These are phyloP conservation scores for Penicillium sp. DNA, from an alignment of 2,329 filamentous ascomycete species.

Conservation along the genomic window DNA sequence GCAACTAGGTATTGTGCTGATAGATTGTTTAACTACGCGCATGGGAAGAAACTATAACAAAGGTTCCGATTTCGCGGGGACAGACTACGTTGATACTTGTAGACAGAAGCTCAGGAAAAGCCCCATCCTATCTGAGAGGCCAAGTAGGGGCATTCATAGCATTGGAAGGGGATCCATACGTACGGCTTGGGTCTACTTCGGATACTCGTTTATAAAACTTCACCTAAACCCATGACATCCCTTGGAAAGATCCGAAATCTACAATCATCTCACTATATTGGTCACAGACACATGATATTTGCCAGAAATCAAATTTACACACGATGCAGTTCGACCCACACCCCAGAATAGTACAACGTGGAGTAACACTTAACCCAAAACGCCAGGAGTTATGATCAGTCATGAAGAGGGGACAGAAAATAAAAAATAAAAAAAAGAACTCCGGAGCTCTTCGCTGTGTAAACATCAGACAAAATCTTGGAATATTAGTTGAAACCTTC, in stretches of 20 bases:
- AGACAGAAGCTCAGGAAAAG: neutral
- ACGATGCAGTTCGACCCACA: constrained; percentile 1
- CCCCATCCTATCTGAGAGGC: neutral
- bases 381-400: constrained; percentile 8
- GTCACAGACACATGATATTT: constrained; percentile 3
- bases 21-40: neutral
- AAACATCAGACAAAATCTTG: constrained; percentile 5
- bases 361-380: constrained; percentile 6
- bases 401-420: constrained; percentile 1
- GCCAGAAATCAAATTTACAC: constrained; percentile 7
- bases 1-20: neutral
- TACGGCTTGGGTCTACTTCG: neutral
- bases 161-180: neutral
- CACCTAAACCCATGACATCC: neutral
- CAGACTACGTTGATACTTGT: neutral
- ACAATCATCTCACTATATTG: neutral
- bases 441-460: constrained; percentile 17
- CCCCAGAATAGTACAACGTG: neutral
- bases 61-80: neutral
- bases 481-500: constrained; percentile 51
- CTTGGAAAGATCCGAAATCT: neutral
- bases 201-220: neutral
- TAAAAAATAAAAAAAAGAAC: constrained; percentile 10
- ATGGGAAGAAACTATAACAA: neutral
- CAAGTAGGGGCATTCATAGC: neutral